These are phyloP conservation scores for Rhynchosporium secalis DNA, from an alignment of 2,329 filamentous ascomycete genomes.

Conservation along the genomic window DNA sequence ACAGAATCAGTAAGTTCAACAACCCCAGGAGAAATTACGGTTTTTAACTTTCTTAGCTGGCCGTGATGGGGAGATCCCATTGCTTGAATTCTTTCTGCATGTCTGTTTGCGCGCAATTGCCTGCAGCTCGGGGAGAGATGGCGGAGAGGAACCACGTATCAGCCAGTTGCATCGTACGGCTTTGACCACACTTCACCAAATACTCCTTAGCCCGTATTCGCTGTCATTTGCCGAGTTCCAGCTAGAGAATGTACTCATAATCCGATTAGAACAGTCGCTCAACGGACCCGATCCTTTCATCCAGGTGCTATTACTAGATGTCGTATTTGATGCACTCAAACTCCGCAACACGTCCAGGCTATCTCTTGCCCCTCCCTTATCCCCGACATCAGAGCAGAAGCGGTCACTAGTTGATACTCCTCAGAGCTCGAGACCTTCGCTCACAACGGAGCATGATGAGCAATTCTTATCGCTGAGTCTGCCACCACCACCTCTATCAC, in stretches of 20 bases:
- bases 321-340: constrained; percentile 73
- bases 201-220: constrained; percentile 65
- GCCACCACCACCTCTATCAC: constrained; percentile 62
- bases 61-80: constrained; percentile 55
- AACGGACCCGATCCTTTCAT: constrained; percentile 65
- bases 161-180: constrained; percentile 71
- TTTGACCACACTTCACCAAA: constrained; percentile 68
- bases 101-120: constrained; percentile 65
- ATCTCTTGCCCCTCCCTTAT: constrained; percentile 25
- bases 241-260: constrained; percentile 70
- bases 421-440: constrained; percentile 46
- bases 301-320: constrained; percentile 76
- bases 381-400: constrained; percentile 35
- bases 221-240: constrained; percentile 60
- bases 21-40: not conserved
- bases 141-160: constrained; percentile 49
- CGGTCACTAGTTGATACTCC: constrained; percentile 34
- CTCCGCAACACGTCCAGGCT: constrained; percentile 50
- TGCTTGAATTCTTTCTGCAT: constrained; percentile 69
- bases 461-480: constrained; percentile 44
- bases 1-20: constrained; percentile 53
- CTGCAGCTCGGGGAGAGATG: constrained; percentile 42
- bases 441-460: constrained; percentile 43
- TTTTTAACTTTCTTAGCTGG: constrained; percentile 45
- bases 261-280: constrained; percentile 63